phyloP scores from a whole-genome alignment of 768 basidiomycete genomes.

The Plicaturopsis crispa region DNA sequence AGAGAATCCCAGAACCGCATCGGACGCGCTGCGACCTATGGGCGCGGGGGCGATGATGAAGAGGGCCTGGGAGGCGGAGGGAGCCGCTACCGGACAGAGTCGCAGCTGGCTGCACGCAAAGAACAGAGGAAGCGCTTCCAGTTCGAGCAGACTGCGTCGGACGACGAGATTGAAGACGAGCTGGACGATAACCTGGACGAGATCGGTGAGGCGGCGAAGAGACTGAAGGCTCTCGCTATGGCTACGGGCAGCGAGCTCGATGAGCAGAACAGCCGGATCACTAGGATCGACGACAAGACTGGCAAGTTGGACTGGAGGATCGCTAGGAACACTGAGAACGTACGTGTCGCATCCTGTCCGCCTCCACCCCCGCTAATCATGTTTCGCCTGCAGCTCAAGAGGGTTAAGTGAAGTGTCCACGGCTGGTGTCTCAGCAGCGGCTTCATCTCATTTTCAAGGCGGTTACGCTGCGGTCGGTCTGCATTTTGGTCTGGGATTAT shows the following conservation, averaged over 20 bases:
- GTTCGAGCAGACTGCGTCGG: constrained; percentile 84
- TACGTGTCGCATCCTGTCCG: constrained; percentile 25
- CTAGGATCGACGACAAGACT: constrained; percentile 72
- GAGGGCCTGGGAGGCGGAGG: constrained; percentile 26
- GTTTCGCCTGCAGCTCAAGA: constrained; percentile 43
- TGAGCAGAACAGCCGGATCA: constrained; percentile 75
- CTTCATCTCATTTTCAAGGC: no score
- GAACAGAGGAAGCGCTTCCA: constrained; percentile 80
- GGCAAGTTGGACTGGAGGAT: constrained; percentile 67
- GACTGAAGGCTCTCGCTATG: constrained; percentile 69
- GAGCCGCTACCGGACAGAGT: constrained; percentile 35
- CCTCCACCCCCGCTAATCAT: constrained; percentile 3
- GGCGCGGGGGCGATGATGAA: constrained; percentile 39
- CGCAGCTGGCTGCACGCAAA: constrained; percentile 48
- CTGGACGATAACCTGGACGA: constrained; percentile 88
- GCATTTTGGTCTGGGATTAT: no score
- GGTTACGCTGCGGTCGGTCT: no score
- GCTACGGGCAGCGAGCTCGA: constrained; percentile 88
- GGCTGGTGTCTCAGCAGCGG: no score
- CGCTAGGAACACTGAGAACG: constrained; percentile 75
- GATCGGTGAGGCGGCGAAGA: constrained; percentile 68
- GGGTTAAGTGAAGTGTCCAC: constrained; percentile 39
- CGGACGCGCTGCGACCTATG: constrained; percentile 64
- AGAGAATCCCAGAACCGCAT: constrained; percentile 83
- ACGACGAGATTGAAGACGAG: constrained; percentile 94